A percentile compares a stretch with the other conserved stretches of the same genome.
These are phyloP conservation scores for Cercophora sp. DNA, from an alignment of 495 filamentous ascomycete species.

Conservation along the genomic window DNA sequence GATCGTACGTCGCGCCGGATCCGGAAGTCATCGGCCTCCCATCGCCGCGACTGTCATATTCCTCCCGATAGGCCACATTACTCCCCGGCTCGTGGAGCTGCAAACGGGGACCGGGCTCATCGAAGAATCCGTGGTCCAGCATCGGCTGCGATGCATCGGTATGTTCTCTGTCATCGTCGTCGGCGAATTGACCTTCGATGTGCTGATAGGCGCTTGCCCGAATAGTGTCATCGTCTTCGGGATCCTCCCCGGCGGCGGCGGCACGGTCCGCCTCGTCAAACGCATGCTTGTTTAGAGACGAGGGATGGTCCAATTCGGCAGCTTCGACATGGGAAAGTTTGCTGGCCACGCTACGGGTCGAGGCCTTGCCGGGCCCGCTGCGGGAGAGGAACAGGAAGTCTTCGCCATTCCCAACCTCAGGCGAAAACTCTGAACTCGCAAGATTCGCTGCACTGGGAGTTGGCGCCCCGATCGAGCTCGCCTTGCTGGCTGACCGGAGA, in stretches of 20 bases:
- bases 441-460: neutral
- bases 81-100: constrained; percentile 26
- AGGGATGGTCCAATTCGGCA: constrained; percentile 42
- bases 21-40: constrained; percentile 46
- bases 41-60: constrained; percentile 4
- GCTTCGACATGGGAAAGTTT: constrained; percentile 44
- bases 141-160: constrained; percentile 15
- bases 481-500: constrained; percentile 57
- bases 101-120: constrained; percentile 18
- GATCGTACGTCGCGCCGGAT: constrained; percentile 65
- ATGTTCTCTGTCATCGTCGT: constrained; percentile 15
- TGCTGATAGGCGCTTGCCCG: constrained; percentile 28
- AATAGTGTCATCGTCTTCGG: constrained; percentile 33
- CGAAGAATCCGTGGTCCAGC: constrained; percentile 10
- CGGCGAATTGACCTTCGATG: constrained; percentile 28
- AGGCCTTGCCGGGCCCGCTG: constrained; percentile 44
- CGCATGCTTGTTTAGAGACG: constrained; percentile 38
- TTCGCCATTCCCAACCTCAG: constrained; percentile 28
- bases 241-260: constrained; percentile 20
- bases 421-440: constrained; percentile 7
- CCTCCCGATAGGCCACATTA: constrained; percentile 17
- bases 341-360: constrained; percentile 39
- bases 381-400: constrained; percentile 37
- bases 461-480: constrained; percentile 27
- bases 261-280: constrained; percentile 44